Evolutionary conservation across 805 yeast genomes (phyloP), one percentile per base, ranked within the genome.

Genomic region (Schwanniomyces yamadae): DNA sequence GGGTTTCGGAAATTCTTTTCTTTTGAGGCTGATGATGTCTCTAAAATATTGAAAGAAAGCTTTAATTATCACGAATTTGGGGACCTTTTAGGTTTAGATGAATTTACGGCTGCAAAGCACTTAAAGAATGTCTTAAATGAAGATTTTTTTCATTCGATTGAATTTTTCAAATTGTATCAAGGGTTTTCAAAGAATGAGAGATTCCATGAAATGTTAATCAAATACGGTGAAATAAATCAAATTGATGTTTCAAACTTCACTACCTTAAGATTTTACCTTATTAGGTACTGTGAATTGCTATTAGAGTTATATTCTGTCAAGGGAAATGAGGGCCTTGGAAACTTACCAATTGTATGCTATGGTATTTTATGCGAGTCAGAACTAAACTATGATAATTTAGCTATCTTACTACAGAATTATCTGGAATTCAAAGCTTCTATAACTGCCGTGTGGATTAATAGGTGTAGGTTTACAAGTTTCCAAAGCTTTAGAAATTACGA

Each of bases 401-500:
- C n/a, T n/a, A n/a, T n/a, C n/a, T n/a, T n/a, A n/a, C n/a, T n/a
- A n/a, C n/a, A n/a, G n/a, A n/a, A n/a, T n/a, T 29, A 30, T 19
- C 25, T 30, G 32, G 40, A 45, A 17, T 43, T 39, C 26, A 52
- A 45, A 25, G 24, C 28, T 16, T 33, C 32, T 10, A 34, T 39
- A 11, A 37, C 27, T 18, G 45, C 40, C 20, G 29, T 35, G 22
- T 55, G 62, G 61, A 33, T 48, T 10, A 31, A 39, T 5, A 29
- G 28, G 14, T 49, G 54, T 25, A 25, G 20, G 18, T 43, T 49
- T 28, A 17, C 10, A 10, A 33, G 31, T 4, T 26, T 44, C 7
- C 33, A 26, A 5, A 33, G 36, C 6, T 49, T 40, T 31, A 39
- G 37, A 15, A 12, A 22, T 6, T 57, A 53, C 37, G 63, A 57